phyloP scores from a whole-genome alignment of 306 rosid species.

The Albizia julibrissin region DNA sequence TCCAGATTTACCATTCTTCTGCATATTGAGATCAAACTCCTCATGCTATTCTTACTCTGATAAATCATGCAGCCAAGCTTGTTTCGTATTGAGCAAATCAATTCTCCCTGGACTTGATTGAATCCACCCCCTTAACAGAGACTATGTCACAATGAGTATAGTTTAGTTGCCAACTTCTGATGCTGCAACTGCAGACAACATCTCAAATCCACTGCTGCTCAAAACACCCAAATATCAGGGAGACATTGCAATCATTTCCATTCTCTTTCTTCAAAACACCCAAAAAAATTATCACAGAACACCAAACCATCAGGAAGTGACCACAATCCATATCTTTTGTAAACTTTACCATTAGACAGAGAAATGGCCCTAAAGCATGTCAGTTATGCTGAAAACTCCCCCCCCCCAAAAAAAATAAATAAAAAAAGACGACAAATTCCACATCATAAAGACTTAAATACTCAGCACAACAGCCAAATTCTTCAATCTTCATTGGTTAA shows the following conservation, averaged over 20 bases:
- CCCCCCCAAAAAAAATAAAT: too few species aligned
- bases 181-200: not conserved
- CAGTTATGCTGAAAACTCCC: not conserved
- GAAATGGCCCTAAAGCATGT: conserved; percentile 7
- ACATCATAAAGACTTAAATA: not conserved
- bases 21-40: not conserved
- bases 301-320: not conserved
- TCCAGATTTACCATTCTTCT: not conserved
- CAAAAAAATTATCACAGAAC: not conserved
- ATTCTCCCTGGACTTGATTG: not conserved
- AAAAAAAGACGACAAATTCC: not conserved
- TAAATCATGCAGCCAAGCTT: not conserved
- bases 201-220: not conserved
- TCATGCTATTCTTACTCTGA: not conserved
- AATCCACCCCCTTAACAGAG: not conserved
- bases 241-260: not conserved
- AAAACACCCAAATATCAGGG: not conserved
- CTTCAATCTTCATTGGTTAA: not conserved
- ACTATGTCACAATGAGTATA: not conserved
- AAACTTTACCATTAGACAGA: not conserved
- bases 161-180: not conserved
- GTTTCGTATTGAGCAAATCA: not conserved
- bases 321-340: not conserved
- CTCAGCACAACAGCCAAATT: not conserved
- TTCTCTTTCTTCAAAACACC: not conserved